Base-by-base conservation (phyloP, 257 asterid species). In the Solanum clarkiae region DNA sequence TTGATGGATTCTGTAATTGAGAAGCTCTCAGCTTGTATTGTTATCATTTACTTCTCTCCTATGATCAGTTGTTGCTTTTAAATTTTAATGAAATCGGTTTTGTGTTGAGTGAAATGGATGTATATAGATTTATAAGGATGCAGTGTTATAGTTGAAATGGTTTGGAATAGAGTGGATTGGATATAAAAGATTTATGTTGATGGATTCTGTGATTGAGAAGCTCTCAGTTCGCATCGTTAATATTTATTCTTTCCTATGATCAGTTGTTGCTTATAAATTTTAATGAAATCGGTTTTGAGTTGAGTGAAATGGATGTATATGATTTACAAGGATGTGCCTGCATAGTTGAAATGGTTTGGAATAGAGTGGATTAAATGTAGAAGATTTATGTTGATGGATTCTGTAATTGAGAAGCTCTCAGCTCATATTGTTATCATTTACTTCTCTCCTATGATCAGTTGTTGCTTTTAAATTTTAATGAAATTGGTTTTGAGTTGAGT, bases 11-110 rank as follows among this genome's bases (percentile, higher is more conserved):
- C 20, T 82, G 45, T 22, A 82, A 36, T 14, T 53, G 60, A 8
- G 99, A 96, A 93, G 95, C 95, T 87, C 88, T 93, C 90, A 94
- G 99, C 93, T 85, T 68, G 93, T 92, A 84, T 60, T 5, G 5
- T 55, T 17, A 13, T 74, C 57, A 6, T 42, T 45, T 74, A n/a
- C 59, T 74, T 45, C 18, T 74, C 6, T 13, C n/a, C 16, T 20
- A 8, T 42, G 3, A 71, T 71, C 32, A 20, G 10, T 70, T 17
- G 80, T 71, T 71, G 54, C 80, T 42, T 70, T 70, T 22, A 62
- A 63, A 24, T 17, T 32, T 66, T 29, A 66, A 66, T 29, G 13
- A 68, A 72, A 22, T 60, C 8, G 36, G 51, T 24, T 83, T 65
- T 20, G 10, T 10, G 10, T 70, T 10, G 32, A 70, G 80, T 4